phyloP scores from a whole-genome alignment of 176 grass and related monocot species.

The Musa beccarii region DNA sequence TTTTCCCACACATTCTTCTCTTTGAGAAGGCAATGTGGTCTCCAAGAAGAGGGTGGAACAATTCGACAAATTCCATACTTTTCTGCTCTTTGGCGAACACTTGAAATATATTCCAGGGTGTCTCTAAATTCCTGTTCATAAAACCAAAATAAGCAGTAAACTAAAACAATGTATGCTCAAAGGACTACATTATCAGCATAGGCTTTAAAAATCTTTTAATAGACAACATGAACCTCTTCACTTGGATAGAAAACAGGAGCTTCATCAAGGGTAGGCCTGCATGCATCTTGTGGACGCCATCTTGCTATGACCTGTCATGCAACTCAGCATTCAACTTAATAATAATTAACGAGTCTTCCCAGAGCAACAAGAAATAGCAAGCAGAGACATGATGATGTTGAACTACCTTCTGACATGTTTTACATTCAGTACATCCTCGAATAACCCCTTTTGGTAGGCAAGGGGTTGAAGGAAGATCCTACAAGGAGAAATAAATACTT shows the following conservation, averaged over 20 bases:
- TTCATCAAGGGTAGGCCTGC: constrained; percentile 58
- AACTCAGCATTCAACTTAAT: constrained; percentile 13
- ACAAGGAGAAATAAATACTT: neutral
- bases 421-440: constrained; percentile 65
- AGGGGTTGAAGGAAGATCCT: constrained; percentile 34
- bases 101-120: constrained; percentile 13
- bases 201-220: neutral
- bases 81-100: constrained; percentile 13
- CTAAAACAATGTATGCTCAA: neutral
- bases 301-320: constrained; percentile 51
- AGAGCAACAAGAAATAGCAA: constrained; percentile 4
- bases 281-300: constrained; percentile 64
- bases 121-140: constrained; percentile 24
- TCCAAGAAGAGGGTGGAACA: constrained; percentile 23
- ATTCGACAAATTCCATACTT: constrained; percentile 24
- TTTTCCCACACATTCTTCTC: constrained; percentile 5
- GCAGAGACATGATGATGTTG: constrained; percentile 4
- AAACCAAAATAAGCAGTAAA: neutral
- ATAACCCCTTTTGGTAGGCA: constrained; percentile 78
- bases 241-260: constrained; percentile 81
- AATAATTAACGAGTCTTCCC: neutral
- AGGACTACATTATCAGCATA: neutral
- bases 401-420: constrained; percentile 61
- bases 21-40: constrained; percentile 15
- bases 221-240: constrained; percentile 48